Conservation (phyloP, 345 rosid species). For the Hirschfeldia incana region DNA sequence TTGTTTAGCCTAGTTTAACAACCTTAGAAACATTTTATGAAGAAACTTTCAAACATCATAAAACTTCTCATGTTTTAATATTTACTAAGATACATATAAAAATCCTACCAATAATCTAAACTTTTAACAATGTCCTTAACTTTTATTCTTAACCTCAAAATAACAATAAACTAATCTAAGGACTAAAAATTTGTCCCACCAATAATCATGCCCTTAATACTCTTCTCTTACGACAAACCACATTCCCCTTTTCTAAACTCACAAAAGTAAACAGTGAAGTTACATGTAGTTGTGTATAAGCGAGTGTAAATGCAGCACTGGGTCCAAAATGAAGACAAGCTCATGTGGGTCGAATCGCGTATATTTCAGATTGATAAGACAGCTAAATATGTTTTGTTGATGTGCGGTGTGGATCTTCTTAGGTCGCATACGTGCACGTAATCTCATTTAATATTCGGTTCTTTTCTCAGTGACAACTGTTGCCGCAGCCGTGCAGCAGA, state of each 20-base stretch:
- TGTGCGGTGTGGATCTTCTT: slow-evolving; percentile 31
- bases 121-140: too few species aligned
- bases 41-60: too few species aligned
- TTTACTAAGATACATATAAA: too few species aligned
- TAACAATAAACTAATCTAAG: too few species aligned
- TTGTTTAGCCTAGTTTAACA: too few species aligned
- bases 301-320: slow-evolving; percentile 8
- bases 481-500: slow-evolving; percentile 15
- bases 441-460: slow-evolving; percentile 7
- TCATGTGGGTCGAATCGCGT: slow-evolving; percentile 37
- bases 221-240: slow-evolving; percentile 28
- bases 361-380: slow-evolving; percentile 31
- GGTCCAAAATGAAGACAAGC: slow-evolving; percentile 30
- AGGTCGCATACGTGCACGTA: slow-evolving; percentile 33
- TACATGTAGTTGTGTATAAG: background rate
- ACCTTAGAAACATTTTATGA: too few species aligned
- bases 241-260: slow-evolving; percentile 14
- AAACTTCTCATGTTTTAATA: too few species aligned
- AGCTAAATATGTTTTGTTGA: slow-evolving; percentile 22
- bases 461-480: slow-evolving; percentile 21
- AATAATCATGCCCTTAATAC: too few species aligned
- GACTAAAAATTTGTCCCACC: too few species aligned
- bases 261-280: background rate
- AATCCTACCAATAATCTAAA: too few species aligned
- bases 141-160: too few species aligned